Percentiles rank a stretch among this genome's conserved stretches.
phyloP scores from a whole-genome alignment of 306 rosid genomes.

The Cicer bijugum region DNA sequence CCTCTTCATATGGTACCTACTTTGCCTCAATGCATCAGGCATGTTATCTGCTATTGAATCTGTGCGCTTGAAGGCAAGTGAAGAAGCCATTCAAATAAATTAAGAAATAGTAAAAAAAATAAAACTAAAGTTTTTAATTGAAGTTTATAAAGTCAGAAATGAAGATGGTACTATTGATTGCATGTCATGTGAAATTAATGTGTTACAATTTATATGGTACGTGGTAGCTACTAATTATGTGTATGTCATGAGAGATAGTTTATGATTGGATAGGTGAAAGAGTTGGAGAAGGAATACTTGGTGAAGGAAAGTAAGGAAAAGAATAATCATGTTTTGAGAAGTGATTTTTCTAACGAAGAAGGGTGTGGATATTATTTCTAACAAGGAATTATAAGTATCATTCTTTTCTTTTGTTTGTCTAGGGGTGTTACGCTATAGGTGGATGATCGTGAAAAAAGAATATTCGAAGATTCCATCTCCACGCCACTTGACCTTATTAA shows the following conservation, averaged over 20 bases:
- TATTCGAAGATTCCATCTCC: conserved; percentile 41
- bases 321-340: conserved; percentile 47
- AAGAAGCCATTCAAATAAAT: conserved; percentile 53
- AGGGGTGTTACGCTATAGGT: conserved; percentile 12
- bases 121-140: background rate
- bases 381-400: conserved; percentile 50
- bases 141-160: conserved; percentile 29
- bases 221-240: conserved; percentile 40
- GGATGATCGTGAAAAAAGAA: conserved; percentile 43
- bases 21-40: conserved; percentile 83
- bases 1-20: conserved; percentile 76
- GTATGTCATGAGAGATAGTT: conserved; percentile 4
- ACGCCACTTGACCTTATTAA: conserved; percentile 5
- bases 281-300: conserved; percentile 57
- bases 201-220: conserved; percentile 43
- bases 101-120: background rate
- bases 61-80: conserved; percentile 51
- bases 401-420: conserved; percentile 65
- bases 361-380: conserved; percentile 33
- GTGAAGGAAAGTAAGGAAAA: conserved; percentile 48
- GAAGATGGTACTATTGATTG: conserved; percentile 17
- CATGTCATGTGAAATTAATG: conserved; percentile 6
- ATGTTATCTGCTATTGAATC: conserved; percentile 63
- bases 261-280: conserved; percentile 35
- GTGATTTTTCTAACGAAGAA: conserved; percentile 49